Conservation (phyloP, 2,329 filamentous ascomycete genomes). For the Cladosporium colombiae region DNA sequence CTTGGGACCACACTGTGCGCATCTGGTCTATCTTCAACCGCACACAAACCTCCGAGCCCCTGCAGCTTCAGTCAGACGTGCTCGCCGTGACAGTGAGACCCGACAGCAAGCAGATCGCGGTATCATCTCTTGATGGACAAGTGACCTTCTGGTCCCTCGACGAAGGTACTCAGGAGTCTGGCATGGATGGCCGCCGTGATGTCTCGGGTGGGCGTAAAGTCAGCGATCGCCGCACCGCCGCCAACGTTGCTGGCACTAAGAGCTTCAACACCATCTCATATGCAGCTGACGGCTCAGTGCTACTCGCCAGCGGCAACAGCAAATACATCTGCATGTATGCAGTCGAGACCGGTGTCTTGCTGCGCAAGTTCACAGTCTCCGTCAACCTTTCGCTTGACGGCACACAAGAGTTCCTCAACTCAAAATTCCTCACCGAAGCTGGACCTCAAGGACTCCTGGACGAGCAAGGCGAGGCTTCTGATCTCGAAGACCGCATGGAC, state of each 20-base stretch:
- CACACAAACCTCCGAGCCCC: conserved; percentile 90
- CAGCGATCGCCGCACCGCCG: conserved; percentile 84
- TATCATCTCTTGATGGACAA: conserved; percentile 91
- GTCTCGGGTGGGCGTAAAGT: conserved; percentile 89
- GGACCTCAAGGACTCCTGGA: conserved; percentile 84
- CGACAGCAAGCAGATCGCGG: conserved; percentile 85
- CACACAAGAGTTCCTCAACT: conserved; percentile 96
- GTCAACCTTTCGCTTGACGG: conserved; percentile 94
- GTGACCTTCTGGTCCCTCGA: conserved; percentile 92
- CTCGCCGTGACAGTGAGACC: conserved; percentile 83
- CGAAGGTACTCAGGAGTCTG: conserved; percentile 81
- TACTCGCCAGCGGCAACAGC: conserved; percentile 91
- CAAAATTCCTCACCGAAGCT: conserved; percentile 84
- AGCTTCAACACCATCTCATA: conserved; percentile 86
- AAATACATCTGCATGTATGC: conserved; percentile 99
- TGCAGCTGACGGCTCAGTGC: conserved; percentile 86
- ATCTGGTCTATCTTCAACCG: conserved; percentile 95
- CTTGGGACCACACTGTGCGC: conserved; percentile 93
- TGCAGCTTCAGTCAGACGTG: conserved; percentile 90
- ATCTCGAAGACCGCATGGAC: conserved; percentile 82
- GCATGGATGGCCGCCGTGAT: conserved; percentile 86
- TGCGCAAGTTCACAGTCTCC: conserved; percentile 95
- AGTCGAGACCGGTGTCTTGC: conserved; percentile 83
- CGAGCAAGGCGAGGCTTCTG: conserved; percentile 82
- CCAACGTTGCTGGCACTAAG: conserved; percentile 87